These are phyloP conservation scores for Pichia membranifaciens DNA, from an alignment of 805 yeast genomes.

Conservation along the genomic window DNA sequence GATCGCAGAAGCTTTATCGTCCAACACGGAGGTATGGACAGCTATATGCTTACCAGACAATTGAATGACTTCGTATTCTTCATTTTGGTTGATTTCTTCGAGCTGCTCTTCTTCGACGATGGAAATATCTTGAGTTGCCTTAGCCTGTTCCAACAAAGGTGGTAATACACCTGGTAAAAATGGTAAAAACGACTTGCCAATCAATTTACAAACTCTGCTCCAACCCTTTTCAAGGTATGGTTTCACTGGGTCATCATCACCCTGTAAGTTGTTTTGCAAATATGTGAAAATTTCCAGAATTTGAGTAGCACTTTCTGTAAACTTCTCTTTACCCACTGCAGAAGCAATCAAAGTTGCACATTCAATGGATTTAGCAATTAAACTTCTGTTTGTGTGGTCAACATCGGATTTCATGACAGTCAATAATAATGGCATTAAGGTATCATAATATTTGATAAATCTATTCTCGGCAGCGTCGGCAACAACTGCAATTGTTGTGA, in stretches of 20 bases:
- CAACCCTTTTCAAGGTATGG: slow-evolving; percentile 90
- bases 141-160: slow-evolving; percentile 80
- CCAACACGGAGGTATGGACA: slow-evolving; percentile 88
- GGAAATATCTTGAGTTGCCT: slow-evolving; percentile 83
- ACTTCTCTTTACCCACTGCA: slow-evolving; percentile 92
- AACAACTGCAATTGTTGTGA: slow-evolving; percentile 92
- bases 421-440: slow-evolving; percentile 83
- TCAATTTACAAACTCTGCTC: slow-evolving; percentile 85
- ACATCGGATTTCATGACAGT: slow-evolving; percentile 74
- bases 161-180: slow-evolving; percentile 81
- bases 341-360: slow-evolving; percentile 90
- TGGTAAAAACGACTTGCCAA: slow-evolving; percentile 83
- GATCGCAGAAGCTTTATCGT: slow-evolving; percentile 90
- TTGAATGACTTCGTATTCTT: slow-evolving; percentile 93
- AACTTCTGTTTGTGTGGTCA: slow-evolving; percentile 68
- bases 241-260: slow-evolving; percentile 83
- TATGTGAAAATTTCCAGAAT: slow-evolving; percentile 64
- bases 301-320: slow-evolving; percentile 67
- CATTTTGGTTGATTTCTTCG: slow-evolving; percentile 73
- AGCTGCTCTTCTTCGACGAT: slow-evolving; percentile 85
- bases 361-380: slow-evolving; percentile 92
- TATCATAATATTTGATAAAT: slow-evolving; percentile 87
- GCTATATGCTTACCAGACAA: slow-evolving; percentile 90
- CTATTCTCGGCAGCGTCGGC: slow-evolving; percentile 93
- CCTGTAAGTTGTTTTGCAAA: slow-evolving; percentile 51